These are phyloP conservation scores for Naegleria fowleri DNA, from an alignment of 208 protist genomes.

Conservation along the genomic window DNA sequence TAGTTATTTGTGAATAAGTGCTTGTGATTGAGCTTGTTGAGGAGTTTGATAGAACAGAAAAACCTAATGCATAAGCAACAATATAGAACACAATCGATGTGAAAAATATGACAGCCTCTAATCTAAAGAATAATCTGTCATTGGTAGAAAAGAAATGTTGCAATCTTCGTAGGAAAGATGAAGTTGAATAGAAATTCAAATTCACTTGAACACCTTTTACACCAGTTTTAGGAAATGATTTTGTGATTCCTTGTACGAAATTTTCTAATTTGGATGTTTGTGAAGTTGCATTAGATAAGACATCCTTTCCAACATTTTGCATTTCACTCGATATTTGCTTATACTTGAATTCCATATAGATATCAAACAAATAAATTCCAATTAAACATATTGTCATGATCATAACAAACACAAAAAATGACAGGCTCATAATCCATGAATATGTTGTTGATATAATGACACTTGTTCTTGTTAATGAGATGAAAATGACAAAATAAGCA, in stretches of 20 bases:
- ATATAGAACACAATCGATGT: neutral
- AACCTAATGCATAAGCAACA: neutral
- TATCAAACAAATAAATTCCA: neutral
- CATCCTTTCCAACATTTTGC: no score
- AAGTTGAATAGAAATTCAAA: no score
- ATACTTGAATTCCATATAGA: neutral
- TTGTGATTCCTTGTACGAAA: no score
- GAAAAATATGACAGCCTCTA: neutral
- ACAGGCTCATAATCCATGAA: neutral
- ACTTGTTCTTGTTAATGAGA: neutral
- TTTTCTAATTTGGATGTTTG: neutral
- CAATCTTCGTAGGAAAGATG: neutral
- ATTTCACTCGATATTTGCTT: no score
- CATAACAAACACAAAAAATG: neutral
- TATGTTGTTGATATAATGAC: neutral
- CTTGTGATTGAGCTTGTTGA: no score
- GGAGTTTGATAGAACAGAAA: neutral
- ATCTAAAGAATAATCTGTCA: neutral
- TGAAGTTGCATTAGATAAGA: neutral
- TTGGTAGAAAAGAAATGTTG: neutral
- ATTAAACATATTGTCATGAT: neutral
- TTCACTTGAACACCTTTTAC: no score
- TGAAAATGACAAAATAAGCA: neutral
- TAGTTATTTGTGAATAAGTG: no score
- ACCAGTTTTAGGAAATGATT: no score